A percentile compares a stretch with the other conserved stretches of the same genome.
phyloP scores from a whole-genome alignment of 768 basidiomycete species.

The Hemileccinum impolitum region DNA sequence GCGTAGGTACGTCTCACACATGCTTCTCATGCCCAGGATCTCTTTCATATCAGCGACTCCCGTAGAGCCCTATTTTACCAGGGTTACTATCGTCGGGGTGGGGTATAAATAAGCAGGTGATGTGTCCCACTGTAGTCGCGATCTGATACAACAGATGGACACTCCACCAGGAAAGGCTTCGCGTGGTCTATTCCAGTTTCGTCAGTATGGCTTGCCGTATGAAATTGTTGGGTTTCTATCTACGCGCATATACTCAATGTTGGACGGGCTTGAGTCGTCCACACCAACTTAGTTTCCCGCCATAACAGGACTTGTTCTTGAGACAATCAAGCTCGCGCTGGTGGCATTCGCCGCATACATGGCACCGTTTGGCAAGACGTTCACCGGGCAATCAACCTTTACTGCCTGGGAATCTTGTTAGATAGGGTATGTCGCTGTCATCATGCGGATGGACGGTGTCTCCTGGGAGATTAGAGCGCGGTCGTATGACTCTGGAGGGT shows the following conservation, averaged over 20 bases:
- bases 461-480: too few species aligned
- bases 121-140: background rate
- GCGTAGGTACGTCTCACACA: background rate
- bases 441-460: background rate
- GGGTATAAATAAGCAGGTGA: slow-evolving; percentile 17
- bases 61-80: too few species aligned
- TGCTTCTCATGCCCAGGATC: background rate
- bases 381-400: slow-evolving; percentile 35
- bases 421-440: slow-evolving; percentile 15
- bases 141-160: slow-evolving; percentile 1
- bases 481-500: too few species aligned
- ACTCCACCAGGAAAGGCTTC: background rate
- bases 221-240: slow-evolving; percentile 8
- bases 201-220: slow-evolving; percentile 18
- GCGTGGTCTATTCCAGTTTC: slow-evolving; percentile 7
- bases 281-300: slow-evolving; percentile 1
- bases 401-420: slow-evolving; percentile 32
- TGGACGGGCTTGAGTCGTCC: background rate
- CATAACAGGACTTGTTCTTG: slow-evolving; percentile 9
- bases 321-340: slow-evolving; percentile 23
- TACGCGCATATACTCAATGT: background rate
- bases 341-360: slow-evolving; percentile 17
- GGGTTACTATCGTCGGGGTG: too few species aligned
- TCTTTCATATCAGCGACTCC: slow-evolving; percentile 2
- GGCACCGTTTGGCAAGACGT: slow-evolving; percentile 31